Conservation (phyloP, 331 rosid species). For the Rhamnella rubrinervis region DNA sequence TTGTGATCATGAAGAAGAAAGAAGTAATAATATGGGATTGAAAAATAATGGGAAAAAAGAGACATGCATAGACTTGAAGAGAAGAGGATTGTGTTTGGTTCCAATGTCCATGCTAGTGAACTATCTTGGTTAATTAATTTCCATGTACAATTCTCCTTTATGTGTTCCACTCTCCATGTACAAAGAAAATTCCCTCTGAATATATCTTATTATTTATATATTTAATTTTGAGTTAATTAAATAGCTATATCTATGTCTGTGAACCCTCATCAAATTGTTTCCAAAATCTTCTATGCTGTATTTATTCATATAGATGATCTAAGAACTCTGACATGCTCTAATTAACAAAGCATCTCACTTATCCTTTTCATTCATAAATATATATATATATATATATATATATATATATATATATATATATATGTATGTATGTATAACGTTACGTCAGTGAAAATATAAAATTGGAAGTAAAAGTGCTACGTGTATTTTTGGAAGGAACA, state of each 20-base stretch:
- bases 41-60: constrained; percentile 30
- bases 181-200: neutral
- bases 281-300: too few relatives aligned
- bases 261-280: too few relatives aligned
- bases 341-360: too few relatives aligned
- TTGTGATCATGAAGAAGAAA: constrained; percentile 17
- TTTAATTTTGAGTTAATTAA: too few relatives aligned
- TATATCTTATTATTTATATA: too few relatives aligned
- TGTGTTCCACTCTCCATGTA: neutral
- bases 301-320: too few relatives aligned
- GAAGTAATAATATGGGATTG: constrained; percentile 9
- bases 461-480: too few relatives aligned
- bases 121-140: constrained; percentile 50
- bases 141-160: neutral
- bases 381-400: neutral
- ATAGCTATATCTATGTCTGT: too few relatives aligned
- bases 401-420: neutral
- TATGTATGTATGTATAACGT: too few relatives aligned
- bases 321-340: too few relatives aligned
- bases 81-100: constrained; percentile 75
- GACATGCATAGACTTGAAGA: constrained; percentile 57
- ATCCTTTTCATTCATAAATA: neutral
- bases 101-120: constrained; percentile 71
- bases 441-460: neutral
- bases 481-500: too few relatives aligned